Evolutionary conservation across 2,329 filamentous ascomycete species (phyloP).

Genomic region (Ustulina deusta): DNA sequence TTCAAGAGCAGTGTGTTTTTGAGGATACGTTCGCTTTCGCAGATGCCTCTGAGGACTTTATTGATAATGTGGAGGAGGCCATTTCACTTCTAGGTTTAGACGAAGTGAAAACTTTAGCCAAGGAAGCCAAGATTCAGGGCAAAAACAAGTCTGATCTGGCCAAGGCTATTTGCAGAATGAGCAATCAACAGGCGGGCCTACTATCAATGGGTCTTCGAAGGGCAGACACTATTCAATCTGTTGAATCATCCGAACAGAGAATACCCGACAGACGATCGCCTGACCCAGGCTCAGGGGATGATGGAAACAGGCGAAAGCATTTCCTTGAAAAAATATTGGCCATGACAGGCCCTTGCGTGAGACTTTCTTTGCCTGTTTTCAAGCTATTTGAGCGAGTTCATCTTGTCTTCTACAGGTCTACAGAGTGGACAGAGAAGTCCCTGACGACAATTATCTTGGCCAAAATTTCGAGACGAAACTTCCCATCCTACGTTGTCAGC

Average conservation of each 20-base stretch:
- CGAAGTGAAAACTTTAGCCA: conserved; percentile 86
- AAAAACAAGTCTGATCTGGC: conserved; percentile 88
- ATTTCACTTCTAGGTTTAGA: conserved; percentile 85
- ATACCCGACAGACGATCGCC: conserved; percentile 54
- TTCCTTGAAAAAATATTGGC: conserved; percentile 82
- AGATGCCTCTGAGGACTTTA: conserved; percentile 78
- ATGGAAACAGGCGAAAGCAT: conserved; percentile 76
- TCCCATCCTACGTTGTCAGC: conserved; percentile 90
- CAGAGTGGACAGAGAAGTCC: conserved; percentile 97
- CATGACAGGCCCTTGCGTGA: conserved; percentile 84
- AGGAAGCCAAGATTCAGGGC: conserved; percentile 86
- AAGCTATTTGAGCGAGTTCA: conserved; percentile 94
- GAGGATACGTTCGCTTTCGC: conserved; percentile 78
- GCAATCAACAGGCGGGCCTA: conserved; percentile 80
- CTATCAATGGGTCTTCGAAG: conserved; percentile 74
- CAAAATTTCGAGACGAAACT: conserved; percentile 87
- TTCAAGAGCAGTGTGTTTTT: conserved; percentile 60
- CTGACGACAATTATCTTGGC: conserved; percentile 94
- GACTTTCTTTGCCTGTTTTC: conserved; percentile 77
- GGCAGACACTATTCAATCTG: conserved; percentile 70
- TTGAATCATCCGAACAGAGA: conserved; percentile 59
- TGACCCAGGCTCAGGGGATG: conserved; percentile 47
- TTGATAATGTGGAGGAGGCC: conserved; percentile 85
- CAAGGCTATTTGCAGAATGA: conserved; percentile 77
- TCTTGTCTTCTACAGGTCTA: conserved; percentile 94